Evolutionary conservation across 768 basidiomycete species (phyloP), one percentile per base, ranked within the genome.

Genomic region (Wakefieldia striispora): DNA sequence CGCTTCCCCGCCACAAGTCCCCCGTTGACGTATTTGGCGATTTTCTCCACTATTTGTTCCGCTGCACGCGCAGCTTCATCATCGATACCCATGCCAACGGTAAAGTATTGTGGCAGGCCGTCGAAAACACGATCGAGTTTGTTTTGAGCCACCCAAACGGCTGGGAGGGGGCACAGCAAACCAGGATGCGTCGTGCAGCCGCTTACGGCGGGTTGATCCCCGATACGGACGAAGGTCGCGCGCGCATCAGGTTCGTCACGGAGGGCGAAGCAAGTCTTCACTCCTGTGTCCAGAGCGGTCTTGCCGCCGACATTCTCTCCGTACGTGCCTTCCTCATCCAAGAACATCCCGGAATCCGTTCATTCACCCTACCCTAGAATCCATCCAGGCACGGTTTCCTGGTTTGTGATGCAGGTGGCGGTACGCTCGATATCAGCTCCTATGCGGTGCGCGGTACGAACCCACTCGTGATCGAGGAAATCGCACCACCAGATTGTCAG

Each of bases 231-330:
- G 82, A 80, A 48, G 87, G 86, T 3, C 81, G 81, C 54, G 79
- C 86, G 1, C 73, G 84, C 48, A 87, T 91, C 57, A 73, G 85
- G 33, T 90, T 91, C 55, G 88, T 91, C 45, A 91, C 87, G 3
- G 88, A 90, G 63, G 88, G 88, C 45, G 88, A 91, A 69, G 88
- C 88, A 1, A 89, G 88, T 75, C 69, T 91, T 58, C 88, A 91
- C 62, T 84, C 87, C 0, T 90, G 88, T 65, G 81, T 90, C 4
- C 66, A 88, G 57, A 89, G 82, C 59, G 88, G 88, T 9, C 75
- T 91, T 3, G 87, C 88, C 16, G 82, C 79, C 3, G 87, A 90
- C 55, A 84, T 90, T 29, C 80, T 91, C 55, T 83, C 82, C 45
- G 88, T 88, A 55, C 40, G 77, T 70, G 8, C 11, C 33, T 47